Base-by-base conservation (phyloP, 2,329 filamentous ascomycete genomes). In the Teratosphaeria gauchensis region DNA sequence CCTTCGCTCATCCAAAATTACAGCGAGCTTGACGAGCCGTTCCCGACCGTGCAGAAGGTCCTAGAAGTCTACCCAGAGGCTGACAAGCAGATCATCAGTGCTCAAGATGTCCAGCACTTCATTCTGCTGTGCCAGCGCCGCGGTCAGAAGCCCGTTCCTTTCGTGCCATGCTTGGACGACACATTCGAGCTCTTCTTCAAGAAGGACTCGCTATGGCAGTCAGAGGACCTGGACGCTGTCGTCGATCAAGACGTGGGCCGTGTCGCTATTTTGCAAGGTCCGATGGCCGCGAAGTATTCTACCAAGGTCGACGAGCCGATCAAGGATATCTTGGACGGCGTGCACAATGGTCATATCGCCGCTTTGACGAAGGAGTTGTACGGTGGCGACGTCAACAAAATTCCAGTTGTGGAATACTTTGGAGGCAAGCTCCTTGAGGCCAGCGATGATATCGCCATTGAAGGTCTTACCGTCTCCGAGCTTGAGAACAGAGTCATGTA, bases 101-200 rank as follows among this genome's bases (percentile, higher is more conserved):
- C 95, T 12, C 94, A 99, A 74, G 94, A 99, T 77, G 91, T 96
- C 9, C 94, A 99, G 77, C 88, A 97, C 76, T 97, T 99, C 81
- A 76, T 99, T 57, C 81, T 95, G 35, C 85, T 99, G 51, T 97
- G 92, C 81, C 87, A 94, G 77, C 87, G 91, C 42, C 89, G 88
- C 54, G 88, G 87, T 48, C 94, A 99, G 80, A 99, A 99, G 82
- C 94, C 94, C 2, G 89, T 95, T 31, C 94, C 92, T 0, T 99
- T 99, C 72, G 92, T 99, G 32, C 94, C 94, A 4, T 82, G 88
- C n/a, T 82, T 99, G 24, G 94, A 99, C 68, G 91, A 95, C 63
- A 96, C 92, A 72, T 99, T 99, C 66, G 94, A 99, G 73, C 96
- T 95, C 77, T 99, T 90, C 80, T 99, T 99, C 87, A 99, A 99